Percentiles rank a stretch among this genome's conserved stretches.
Evolutionary conservation across 2,329 filamentous ascomycete species (phyloP).

Genomic region (Diaporthe destruens): DNA sequence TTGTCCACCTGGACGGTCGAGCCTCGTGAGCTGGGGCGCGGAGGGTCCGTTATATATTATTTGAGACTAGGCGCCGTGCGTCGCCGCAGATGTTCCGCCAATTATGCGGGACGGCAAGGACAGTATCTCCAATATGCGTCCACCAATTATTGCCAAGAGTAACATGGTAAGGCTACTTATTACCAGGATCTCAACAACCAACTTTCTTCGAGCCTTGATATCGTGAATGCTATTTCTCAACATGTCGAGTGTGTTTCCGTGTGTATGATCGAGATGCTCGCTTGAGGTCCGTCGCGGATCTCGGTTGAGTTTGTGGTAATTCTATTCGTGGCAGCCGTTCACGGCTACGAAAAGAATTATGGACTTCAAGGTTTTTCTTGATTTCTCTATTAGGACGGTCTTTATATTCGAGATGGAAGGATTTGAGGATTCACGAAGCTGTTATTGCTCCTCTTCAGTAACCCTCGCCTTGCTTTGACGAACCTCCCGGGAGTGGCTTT

Average conservation of each 20-base stretch:
- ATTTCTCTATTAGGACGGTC: no score
- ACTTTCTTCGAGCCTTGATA: background rate
- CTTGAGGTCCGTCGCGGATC: background rate
- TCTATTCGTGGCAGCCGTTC: background rate
- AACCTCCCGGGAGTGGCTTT: no score
- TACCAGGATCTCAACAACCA: background rate
- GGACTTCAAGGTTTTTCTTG: no score
- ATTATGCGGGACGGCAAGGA: slow-evolving; percentile 8
- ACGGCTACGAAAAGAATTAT: no score
- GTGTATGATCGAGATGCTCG: no score
- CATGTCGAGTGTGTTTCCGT: no score
- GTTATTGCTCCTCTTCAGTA: no score
- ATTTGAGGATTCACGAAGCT: no score
- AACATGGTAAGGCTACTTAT: slow-evolving; percentile 10
- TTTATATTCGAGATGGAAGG: no score
- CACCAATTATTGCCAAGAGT: slow-evolving; percentile 20
- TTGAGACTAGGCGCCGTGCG: slow-evolving; percentile 12
- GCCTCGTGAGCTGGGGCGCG: slow-evolving; percentile 14
- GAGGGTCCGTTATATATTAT: slow-evolving; percentile 34
- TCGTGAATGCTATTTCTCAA: background rate
- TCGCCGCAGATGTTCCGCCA: slow-evolving; percentile 25
- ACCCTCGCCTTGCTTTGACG: no score
- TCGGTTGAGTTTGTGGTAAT: background rate
- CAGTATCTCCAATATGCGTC: background rate
- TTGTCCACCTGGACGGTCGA: slow-evolving; percentile 30